Percentiles rank a stretch among this genome's conserved stretches.
Evolutionary conservation across 2,329 filamentous ascomycete species (phyloP).

Genomic region (Anthostomella pinea): DNA sequence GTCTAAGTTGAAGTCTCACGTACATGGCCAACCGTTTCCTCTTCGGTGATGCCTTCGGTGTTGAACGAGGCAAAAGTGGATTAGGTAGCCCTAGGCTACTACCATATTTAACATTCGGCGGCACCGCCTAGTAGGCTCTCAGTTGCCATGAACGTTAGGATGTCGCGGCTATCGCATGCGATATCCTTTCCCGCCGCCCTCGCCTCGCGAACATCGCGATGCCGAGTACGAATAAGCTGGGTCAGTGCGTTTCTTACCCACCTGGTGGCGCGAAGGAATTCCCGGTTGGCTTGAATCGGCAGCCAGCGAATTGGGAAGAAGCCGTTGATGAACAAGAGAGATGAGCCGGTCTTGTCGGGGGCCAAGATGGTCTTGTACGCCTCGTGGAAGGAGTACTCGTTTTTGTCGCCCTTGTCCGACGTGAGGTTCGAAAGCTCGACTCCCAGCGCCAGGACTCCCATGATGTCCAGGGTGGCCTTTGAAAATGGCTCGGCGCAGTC

Average conservation of each 20-base stretch:
- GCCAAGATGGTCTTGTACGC: slow-evolving; percentile 12
- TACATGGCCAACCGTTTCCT: slow-evolving; percentile 13
- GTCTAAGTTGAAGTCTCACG: background rate
- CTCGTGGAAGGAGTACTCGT: slow-evolving; percentile 7
- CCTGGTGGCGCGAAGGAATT: slow-evolving; percentile 8
- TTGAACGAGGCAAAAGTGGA: too few relatives aligned
- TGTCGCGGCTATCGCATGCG: slow-evolving; percentile 6
- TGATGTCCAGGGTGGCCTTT: slow-evolving; percentile 12
- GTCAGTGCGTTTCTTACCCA: slow-evolving; percentile 7
- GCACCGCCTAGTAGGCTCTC: slow-evolving; percentile 13
- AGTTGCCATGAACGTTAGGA: slow-evolving; percentile 13
- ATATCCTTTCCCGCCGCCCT: slow-evolving; percentile 3
- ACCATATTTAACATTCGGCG: too few relatives aligned
- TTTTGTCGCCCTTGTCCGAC: background rate
- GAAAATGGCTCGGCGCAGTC: slow-evolving; percentile 12
- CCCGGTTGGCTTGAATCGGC: slow-evolving; percentile 9
- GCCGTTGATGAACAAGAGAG: slow-evolving; percentile 9
- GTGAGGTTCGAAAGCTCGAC: slow-evolving; percentile 4
- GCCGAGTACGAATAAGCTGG: slow-evolving; percentile 7
- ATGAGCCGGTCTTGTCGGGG: slow-evolving; percentile 5
- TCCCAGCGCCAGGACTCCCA: slow-evolving; percentile 9
- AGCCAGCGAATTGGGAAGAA: slow-evolving; percentile 12
- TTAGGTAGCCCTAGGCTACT: too few relatives aligned
- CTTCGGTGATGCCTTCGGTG: slow-evolving; percentile 13
- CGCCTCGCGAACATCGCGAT: slow-evolving; percentile 1